phyloP scores from a whole-genome alignment of 768 basidiomycete species.

The Clathrus columnatus region DNA sequence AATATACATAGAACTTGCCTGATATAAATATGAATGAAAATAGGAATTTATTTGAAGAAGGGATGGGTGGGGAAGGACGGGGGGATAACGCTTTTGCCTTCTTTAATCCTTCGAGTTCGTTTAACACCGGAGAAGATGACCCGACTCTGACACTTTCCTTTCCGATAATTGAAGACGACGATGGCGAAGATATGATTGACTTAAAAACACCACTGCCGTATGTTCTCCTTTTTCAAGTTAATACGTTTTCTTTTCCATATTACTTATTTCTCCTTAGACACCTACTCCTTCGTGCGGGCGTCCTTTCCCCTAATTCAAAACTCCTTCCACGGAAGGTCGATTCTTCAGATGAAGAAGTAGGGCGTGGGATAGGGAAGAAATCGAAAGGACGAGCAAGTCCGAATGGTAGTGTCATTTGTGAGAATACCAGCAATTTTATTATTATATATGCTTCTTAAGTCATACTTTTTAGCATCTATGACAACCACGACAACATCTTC shows the following conservation, averaged over 20 bases:
- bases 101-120: not conserved
- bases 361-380: slow-evolving; percentile 14
- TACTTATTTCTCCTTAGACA: slow-evolving; percentile 29
- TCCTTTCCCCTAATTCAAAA: slow-evolving; percentile 59
- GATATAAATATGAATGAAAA: no score
- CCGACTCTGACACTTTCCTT: not conserved
- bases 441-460: not conserved
- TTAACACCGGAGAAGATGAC: not conserved
- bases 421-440: no score
- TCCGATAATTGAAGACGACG: not conserved
- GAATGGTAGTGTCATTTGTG: slow-evolving; percentile 11
- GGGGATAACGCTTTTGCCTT: not conserved
- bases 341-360: not conserved
- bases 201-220: not conserved
- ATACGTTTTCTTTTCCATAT: not conserved
- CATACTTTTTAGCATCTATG: not conserved
- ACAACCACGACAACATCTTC: not conserved
- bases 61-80: not conserved
- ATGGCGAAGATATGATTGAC: not conserved
- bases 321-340: slow-evolving; percentile 33
- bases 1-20: no score
- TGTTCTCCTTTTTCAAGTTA: not conserved
- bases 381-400: slow-evolving; percentile 20
- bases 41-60: not conserved
- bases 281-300: slow-evolving; percentile 57